Evolutionary conservation across 345 rosid species (phyloP).

Genomic region (Citrus cavaleriei): DNA sequence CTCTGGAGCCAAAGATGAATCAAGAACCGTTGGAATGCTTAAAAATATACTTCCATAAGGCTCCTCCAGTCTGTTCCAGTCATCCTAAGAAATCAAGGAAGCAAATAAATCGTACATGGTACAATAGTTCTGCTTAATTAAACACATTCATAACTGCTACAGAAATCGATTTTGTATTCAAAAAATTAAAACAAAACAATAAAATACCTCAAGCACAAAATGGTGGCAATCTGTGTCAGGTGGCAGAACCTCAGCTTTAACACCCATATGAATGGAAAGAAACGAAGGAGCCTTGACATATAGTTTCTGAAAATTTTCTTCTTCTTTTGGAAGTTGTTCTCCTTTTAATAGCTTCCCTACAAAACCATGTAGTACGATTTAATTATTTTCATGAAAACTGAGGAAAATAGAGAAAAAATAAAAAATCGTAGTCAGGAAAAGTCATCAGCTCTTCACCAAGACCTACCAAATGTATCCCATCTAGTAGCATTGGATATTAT

Average conservation of each 20-base stretch:
- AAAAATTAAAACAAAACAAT: not conserved
- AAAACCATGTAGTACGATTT: not conserved
- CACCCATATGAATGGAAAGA: conserved; percentile 97
- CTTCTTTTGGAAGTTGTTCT: conserved; percentile 83
- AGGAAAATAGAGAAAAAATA: not conserved
- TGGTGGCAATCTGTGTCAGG: conserved; percentile 92
- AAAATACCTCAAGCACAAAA: conserved; percentile 83
- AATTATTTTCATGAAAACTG: not conserved
- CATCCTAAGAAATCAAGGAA: conserved; percentile 38
- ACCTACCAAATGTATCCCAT: conserved; percentile 99
- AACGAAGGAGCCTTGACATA: conserved; percentile 97
- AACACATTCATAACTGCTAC: not conserved
- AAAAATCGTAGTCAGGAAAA: not conserved
- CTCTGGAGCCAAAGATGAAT: conserved; percentile 78
- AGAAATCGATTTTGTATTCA: conserved; percentile 4
- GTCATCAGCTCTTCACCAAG: not conserved
- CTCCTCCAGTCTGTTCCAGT: conserved; percentile 71
- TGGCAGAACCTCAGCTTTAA: conserved; percentile 78
- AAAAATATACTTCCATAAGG: conserved; percentile 93
- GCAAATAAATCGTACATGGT: not conserved
- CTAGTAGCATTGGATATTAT: conserved; percentile 93
- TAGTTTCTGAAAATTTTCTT: conserved; percentile 79
- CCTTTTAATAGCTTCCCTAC: conserved; percentile 84
- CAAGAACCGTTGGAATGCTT: conserved; percentile 94
- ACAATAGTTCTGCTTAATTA: not conserved